These are phyloP conservation scores for Porphyrellus sp. DNA, from an alignment of 1,284 basidiomycete genomes.

Conservation along the genomic window DNA sequence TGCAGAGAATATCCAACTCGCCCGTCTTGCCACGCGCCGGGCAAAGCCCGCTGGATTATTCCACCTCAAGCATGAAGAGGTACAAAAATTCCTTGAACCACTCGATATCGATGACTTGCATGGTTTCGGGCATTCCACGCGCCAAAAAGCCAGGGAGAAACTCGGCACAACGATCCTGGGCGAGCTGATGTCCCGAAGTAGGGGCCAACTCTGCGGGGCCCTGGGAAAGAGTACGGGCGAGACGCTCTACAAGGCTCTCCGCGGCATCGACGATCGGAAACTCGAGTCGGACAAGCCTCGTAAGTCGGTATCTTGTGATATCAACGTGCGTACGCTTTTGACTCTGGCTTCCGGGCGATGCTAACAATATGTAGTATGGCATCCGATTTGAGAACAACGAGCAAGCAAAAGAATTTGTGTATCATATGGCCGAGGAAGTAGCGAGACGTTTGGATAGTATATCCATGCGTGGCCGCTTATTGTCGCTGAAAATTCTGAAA, in stretches of 20 bases:
- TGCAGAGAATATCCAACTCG: slow-evolving; percentile 87
- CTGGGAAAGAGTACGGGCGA: slow-evolving; percentile 84
- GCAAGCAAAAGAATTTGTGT: slow-evolving; percentile 78
- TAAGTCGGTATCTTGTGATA: slow-evolving; percentile 87
- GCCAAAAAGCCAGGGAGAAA: slow-evolving; percentile 73
- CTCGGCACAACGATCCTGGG: slow-evolving; percentile 73
- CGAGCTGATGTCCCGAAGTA: slow-evolving; percentile 62
- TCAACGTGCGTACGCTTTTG: slow-evolving; percentile 63
- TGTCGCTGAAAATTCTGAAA: slow-evolving; percentile 89
- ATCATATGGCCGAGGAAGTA: slow-evolving; percentile 76
- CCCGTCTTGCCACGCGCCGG: slow-evolving; percentile 84
- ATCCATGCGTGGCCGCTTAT: slow-evolving; percentile 63
- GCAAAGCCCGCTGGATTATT: slow-evolving; percentile 90
- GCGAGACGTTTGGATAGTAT: slow-evolving; percentile 64
- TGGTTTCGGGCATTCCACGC: slow-evolving; percentile 78
- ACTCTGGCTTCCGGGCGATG: not conserved
- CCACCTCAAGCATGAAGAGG: slow-evolving; percentile 61
- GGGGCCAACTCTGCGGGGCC: slow-evolving; percentile 61
- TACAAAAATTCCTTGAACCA: slow-evolving; percentile 61
- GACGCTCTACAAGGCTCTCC: slow-evolving; percentile 78
- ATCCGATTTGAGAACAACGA: slow-evolving; percentile 86
- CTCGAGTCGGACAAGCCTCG: slow-evolving; percentile 82
- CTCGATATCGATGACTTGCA: slow-evolving; percentile 87
- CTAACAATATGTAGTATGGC: slow-evolving; percentile 65
- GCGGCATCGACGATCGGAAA: slow-evolving; percentile 79